Evolutionary conservation across 2,329 filamentous ascomycete genomes (phyloP), one percentile per base, ranked within the genome.

Genomic region (Calonectria naviculata): DNA sequence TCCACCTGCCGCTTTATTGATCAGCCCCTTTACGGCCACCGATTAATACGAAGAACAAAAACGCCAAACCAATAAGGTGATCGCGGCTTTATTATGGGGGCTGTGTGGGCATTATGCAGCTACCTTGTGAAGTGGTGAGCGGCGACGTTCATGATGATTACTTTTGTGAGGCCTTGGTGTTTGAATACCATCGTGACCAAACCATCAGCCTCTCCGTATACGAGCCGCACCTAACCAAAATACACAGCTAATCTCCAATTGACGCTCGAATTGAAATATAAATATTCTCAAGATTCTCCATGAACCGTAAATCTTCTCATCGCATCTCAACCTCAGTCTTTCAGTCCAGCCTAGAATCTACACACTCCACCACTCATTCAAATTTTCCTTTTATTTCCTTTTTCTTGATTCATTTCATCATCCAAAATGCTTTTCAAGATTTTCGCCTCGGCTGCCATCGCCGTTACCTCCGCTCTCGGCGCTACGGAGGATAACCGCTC

Each of bases 351-450:
- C 31, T 54, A 21, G 12, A 15, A 7, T 56, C 52, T 56, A 3
- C 31, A 34, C 31, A 38, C 31, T 19, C n/a, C 21, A 34, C 31
- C 52, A 56, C 52, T 56, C 52, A 17, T 56, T 56, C 31, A 38
- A 56, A 5, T 56, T 56, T 56, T 26, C 31, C 31, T 38, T 13
- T 34, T n/a, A 34, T 36, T n/a, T 13, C n/a, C 29, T 36, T 54
- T 7, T 15, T 24, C 42, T 24, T 10, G 9, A 21, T 44, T 9
- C 24, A 12, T 19, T 60, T 28, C 44, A 5, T 24, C 28, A n/a
- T 72, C 49, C 46, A 70, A 69, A n/a, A 80, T 80, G 78, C 61
- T 75, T 64, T 62, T 77, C 64, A 73, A 72, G 60, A 44, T 73
- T 9, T 17, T 78, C 64, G 29, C 76, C 52, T 47, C 75, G 41